phyloP scores from a whole-genome alignment of 208 protist species.

The Wallacemonas sp. region DNA sequence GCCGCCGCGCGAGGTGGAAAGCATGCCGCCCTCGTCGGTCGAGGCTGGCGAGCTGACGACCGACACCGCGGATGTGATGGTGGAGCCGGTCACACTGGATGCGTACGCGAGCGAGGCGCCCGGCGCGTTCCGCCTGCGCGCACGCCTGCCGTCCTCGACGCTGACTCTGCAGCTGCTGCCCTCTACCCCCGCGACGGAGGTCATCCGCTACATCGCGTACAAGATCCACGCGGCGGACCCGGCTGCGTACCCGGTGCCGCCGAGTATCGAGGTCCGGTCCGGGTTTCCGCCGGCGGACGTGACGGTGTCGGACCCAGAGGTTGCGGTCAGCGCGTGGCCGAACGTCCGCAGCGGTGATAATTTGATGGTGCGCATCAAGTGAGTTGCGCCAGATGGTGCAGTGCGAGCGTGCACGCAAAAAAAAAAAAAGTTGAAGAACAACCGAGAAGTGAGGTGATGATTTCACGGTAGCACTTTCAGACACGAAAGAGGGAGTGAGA shows the following conservation, averaged over 20 bases:
- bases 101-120: constrained; percentile 15
- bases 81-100: constrained; percentile 29
- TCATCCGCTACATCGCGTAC: constrained; percentile 68
- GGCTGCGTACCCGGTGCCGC: constrained; percentile 30
- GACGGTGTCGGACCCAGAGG: constrained; percentile 13
- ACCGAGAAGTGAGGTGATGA: too few species aligned
- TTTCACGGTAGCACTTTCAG: too few species aligned
- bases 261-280: constrained; percentile 35
- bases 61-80: constrained; percentile 4
- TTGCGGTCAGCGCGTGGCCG: constrained; percentile 39
- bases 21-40: constrained; percentile 8
- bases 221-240: constrained; percentile 44
- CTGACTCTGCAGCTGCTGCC: constrained; percentile 52
- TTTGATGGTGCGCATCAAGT: constrained; percentile 56
- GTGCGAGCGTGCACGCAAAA: not conserved
- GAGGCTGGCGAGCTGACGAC: constrained; percentile 17
- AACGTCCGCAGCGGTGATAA: constrained; percentile 62
- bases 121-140: constrained; percentile 56
- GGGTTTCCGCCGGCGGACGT: constrained; percentile 64
- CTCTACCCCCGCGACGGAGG: constrained; percentile 47
- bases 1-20: constrained; percentile 22
- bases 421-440: too few species aligned
- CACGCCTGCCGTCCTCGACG: constrained; percentile 47
- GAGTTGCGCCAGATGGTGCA: not conserved
- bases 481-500: too few species aligned